Evolutionary conservation across 2,329 filamentous ascomycete species (phyloP).

Genomic region (Pyricularia sp.): DNA sequence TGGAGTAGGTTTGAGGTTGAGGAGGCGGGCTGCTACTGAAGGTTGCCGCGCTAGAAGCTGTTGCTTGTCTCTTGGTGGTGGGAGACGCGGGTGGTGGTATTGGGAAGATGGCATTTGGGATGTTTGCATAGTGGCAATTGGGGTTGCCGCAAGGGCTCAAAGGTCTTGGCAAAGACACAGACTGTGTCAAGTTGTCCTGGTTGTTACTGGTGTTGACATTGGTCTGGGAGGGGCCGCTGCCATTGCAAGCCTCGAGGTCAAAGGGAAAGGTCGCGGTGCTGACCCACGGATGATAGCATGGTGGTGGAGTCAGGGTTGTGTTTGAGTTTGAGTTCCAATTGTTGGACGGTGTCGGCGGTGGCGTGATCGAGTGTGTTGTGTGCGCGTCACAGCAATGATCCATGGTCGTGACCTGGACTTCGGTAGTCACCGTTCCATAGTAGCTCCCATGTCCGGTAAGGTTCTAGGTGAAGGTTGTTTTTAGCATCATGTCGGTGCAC

Average conservation of each 20-base stretch:
- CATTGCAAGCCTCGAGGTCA: not conserved
- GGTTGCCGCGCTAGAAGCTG: not conserved
- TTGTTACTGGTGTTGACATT: not conserved
- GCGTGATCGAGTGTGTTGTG: constrained; percentile 8
- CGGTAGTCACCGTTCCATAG: constrained; percentile 43
- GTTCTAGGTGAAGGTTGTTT: constrained; percentile 8
- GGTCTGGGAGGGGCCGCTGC: not conserved
- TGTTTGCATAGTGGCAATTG: not conserved
- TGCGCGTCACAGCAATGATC: constrained; percentile 13
- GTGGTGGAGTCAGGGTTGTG: constrained; percentile 5
- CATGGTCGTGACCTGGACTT: constrained; percentile 33
- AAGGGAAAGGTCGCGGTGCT: not conserved
- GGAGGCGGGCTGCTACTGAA: not conserved
- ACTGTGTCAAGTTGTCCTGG: not conserved
- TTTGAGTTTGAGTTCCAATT: constrained; percentile 12
- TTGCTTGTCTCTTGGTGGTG: not conserved
- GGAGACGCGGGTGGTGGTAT: not conserved
- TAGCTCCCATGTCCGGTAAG: constrained; percentile 20
- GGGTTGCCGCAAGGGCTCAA: not conserved
- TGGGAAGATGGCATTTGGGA: not conserved
- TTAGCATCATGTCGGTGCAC: not conserved
- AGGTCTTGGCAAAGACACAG: not conserved
- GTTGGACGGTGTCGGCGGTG: constrained; percentile 11
- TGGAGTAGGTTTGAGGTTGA: not conserved
- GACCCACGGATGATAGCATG: constrained; percentile 10